Evolutionary conservation across 495 filamentous ascomycete species (phyloP).

Genomic region (Tuber magnatum): DNA sequence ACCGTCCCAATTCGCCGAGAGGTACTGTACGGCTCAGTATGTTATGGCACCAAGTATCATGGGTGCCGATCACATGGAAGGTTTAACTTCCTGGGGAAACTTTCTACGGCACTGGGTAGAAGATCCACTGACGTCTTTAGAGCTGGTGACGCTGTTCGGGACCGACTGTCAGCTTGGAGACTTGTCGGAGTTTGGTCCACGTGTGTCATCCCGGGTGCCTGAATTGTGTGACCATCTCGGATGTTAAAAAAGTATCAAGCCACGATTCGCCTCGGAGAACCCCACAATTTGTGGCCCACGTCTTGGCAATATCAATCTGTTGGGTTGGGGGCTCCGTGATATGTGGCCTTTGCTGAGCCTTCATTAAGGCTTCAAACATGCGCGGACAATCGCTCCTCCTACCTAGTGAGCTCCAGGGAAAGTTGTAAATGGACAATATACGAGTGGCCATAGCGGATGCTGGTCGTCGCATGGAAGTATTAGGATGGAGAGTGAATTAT

Average conservation of each 20-base stretch:
- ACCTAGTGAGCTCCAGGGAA: not conserved
- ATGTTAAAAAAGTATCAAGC: not conserved
- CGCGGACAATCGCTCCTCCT: not conserved
- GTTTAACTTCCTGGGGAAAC: not conserved
- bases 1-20: not conserved
- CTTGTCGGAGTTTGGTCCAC: not conserved
- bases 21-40: not conserved
- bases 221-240: not conserved
- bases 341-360: not conserved
- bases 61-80: not conserved
- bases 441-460: not conserved
- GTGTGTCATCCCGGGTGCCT: not conserved
- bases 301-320: not conserved
- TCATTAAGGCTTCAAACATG: not conserved
- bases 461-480: not conserved
- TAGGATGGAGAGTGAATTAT: not conserved
- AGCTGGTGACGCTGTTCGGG: not conserved
- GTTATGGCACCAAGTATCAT: no score
- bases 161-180: not conserved
- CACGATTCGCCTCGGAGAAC: not conserved
- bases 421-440: not conserved
- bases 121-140: not conserved
- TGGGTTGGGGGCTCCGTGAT: not conserved
- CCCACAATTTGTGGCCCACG: not conserved
- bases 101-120: not conserved